These are phyloP conservation scores for Salix arbutifolia DNA, from an alignment of 345 rosid genomes.

Conservation along the genomic window DNA sequence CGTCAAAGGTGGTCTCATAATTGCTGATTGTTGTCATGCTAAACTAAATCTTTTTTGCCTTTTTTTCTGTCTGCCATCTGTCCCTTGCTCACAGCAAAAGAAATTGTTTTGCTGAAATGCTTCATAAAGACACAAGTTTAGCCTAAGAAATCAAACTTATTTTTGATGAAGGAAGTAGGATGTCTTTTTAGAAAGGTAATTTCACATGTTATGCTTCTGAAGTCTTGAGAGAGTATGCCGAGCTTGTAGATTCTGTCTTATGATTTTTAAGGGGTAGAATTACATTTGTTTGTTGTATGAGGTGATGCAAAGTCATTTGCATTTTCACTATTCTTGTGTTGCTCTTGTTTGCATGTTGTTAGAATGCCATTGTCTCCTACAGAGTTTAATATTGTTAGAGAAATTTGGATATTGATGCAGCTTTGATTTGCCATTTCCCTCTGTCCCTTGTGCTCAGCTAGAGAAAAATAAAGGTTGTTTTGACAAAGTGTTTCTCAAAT, in stretches of 20 bases:
- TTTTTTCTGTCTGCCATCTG: neutral
- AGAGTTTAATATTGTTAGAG: too few relatives aligned
- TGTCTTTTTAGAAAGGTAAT: neutral
- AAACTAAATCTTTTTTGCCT: too few relatives aligned
- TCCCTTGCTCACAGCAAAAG: neutral
- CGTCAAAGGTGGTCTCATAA: neutral
- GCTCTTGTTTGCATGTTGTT: too few relatives aligned
- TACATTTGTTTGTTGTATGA: too few relatives aligned
- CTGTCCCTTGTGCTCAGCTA: neutral
- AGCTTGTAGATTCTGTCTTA: neutral
- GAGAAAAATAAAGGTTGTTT: neutral
- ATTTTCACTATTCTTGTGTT: too few relatives aligned
- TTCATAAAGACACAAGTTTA: neutral
- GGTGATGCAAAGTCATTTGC: too few relatives aligned
- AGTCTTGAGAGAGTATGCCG: neutral
- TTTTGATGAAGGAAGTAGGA: neutral
- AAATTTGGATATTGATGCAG: too few relatives aligned
- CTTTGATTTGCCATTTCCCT: neutral
- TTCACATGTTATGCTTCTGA: neutral
- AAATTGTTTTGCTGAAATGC: neutral
- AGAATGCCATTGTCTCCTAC: too few relatives aligned
- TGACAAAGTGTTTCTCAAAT: neutral
- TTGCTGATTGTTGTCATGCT: neutral
- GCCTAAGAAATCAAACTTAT: neutral
- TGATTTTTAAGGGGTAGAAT: too few relatives aligned